Base-by-base conservation (phyloP, 441 rosid genomes). In the Jatropha podagrica region DNA sequence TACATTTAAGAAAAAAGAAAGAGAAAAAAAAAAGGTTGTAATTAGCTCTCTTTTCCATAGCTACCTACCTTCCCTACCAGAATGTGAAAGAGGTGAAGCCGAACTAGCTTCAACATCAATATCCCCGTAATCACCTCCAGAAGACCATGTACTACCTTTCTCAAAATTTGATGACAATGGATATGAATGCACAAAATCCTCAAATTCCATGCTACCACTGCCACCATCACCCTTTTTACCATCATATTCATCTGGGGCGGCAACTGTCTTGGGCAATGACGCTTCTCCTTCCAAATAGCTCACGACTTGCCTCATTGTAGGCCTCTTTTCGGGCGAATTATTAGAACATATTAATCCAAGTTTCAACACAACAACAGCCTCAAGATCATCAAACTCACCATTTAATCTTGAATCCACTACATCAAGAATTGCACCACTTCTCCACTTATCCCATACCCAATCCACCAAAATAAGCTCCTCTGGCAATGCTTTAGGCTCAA, bases 391-490 rank as follows among this genome's bases (percentile, higher is more conserved):
- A 66, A 78, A 90, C 59, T 83, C 85, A 15, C 90, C 91, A 26
- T 80, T 82, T 74, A 92, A n/a, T 82, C 88, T 90, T 49, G 84
- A 78, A 74, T 92, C 97, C 48, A 95, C 91, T 7, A 88, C 90
- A 18, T 85, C 88, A 62, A 90, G 88, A 62, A 89, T 69, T 23
- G 85, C 85, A 37, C 95, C 93, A 2, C 44, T 79, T 74, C 73
- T 82, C 94, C 95, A 90, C 75, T 80, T 89, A 20, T 88, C 93
- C 94, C 93, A 89, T 58, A 89, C 95, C 97, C 97, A 90, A 62
- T 94, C 97, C 74, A 91, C 92, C 88, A 92, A 73, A 32, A 92
- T 80, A 66, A 87, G 90, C 88, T 94, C 97, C 81, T 91, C 97
- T 0, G 93, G 97, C 76, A 75, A 63, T 4, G 94, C 93, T 71